Conservation (phyloP, 2,329 filamentous ascomycete genomes). For the Hypoxylon rubiginosum region DNA sequence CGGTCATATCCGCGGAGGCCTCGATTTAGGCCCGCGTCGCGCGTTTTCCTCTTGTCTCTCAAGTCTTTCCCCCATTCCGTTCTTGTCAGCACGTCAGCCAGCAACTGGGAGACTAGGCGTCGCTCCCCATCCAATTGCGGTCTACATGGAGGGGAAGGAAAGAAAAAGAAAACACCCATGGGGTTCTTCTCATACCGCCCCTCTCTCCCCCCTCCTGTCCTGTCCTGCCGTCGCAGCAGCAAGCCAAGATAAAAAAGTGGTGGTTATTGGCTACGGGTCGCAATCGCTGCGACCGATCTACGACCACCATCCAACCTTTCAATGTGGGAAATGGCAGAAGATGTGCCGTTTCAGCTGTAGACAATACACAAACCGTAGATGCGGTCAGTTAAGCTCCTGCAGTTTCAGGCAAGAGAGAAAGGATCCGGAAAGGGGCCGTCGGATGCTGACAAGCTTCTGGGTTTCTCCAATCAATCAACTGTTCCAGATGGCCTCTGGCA, state of each 20-base stretch:
- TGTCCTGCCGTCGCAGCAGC: background rate
- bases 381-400: constrained; percentile 33
- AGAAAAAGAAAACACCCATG: background rate
- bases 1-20: constrained; percentile 37
- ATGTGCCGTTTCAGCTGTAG: constrained; percentile 35
- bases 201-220: background rate
- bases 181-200: background rate
- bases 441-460: constrained; percentile 12
- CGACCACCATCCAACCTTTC: constrained; percentile 15
- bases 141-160: background rate
- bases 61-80: background rate
- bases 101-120: constrained; percentile 9
- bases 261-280: constrained; percentile 3
- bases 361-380: constrained; percentile 15
- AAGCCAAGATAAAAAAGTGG: too few species aligned
- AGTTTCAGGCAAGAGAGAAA: constrained; percentile 36
- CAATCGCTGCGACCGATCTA: constrained; percentile 13
- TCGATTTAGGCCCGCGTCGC: constrained; percentile 23
- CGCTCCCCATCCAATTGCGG: background rate
- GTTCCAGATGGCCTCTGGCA: constrained; percentile 1
- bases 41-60: background rate
- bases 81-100: constrained; percentile 37
- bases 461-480: constrained; percentile 19
- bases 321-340: constrained; percentile 17
- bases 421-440: constrained; percentile 21